phyloP scores from a whole-genome alignment of 2,329 filamentous ascomycete species.

The Aspergillaceae sp. region DNA sequence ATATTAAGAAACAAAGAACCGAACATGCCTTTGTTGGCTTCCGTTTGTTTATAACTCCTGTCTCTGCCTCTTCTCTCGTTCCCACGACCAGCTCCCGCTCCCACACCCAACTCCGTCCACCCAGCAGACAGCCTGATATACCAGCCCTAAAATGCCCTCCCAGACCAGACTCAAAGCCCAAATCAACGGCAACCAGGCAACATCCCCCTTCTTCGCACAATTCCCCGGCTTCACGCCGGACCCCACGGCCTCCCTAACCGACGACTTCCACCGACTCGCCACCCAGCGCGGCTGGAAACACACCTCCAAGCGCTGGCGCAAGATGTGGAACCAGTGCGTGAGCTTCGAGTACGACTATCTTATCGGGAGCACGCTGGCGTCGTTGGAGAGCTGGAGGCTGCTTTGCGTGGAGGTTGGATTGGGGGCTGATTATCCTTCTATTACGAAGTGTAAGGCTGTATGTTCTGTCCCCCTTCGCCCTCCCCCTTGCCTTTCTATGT shows the following conservation, averaged over 20 bases:
- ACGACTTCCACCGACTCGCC: conserved; percentile 15
- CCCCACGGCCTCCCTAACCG: conserved; percentile 6
- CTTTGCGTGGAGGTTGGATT: conserved; percentile 20
- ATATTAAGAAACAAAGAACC: neutral
- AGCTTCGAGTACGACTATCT: conserved; percentile 11
- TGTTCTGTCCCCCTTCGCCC: neutral
- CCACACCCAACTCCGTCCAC: neutral
- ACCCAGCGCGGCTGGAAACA: conserved; percentile 12
- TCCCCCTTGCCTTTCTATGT: neutral
- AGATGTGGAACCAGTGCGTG: conserved; percentile 16
- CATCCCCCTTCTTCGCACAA: conserved; percentile 5
- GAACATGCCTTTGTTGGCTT: neutral
- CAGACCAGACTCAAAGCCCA: neutral
- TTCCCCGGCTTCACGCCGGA: conserved; percentile 11
- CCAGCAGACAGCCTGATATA: neutral
- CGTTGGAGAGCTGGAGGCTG: conserved; percentile 15
- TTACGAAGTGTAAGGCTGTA: conserved; percentile 22
- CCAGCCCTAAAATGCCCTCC: neutral
- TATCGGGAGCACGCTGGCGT: conserved; percentile 6
- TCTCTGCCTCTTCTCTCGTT: neutral
- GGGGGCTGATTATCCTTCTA: conserved; percentile 6
- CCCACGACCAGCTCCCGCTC: too few relatives aligned
- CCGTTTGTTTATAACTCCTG: neutral
- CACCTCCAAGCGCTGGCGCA: conserved; percentile 12
- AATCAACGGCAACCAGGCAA: too few relatives aligned